Conservation (phyloP, 2,329 filamentous ascomycete species). For the Aspergillus sp. region DNA sequence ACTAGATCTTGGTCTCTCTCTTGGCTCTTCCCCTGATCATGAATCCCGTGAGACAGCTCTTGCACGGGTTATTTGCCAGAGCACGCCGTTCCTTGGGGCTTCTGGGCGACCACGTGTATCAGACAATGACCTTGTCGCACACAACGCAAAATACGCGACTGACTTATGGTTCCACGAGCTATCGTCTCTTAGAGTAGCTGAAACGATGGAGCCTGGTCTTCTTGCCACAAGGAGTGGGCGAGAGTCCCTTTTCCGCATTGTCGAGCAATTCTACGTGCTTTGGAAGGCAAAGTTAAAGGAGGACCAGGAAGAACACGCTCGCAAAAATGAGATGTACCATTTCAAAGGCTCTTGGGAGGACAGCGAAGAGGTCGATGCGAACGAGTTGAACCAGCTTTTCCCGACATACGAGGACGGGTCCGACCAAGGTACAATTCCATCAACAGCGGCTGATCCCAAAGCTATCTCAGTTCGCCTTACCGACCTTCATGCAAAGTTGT, state of each 20-base stretch:
- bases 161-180: slow-evolving; percentile 40
- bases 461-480: slow-evolving; percentile 63
- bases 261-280: slow-evolving; percentile 72
- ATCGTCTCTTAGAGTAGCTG: slow-evolving; percentile 34
- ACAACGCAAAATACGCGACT: slow-evolving; percentile 26
- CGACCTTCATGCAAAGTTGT: slow-evolving; percentile 55
- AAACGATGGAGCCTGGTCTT: slow-evolving; percentile 34
- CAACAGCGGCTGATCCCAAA: slow-evolving; percentile 44
- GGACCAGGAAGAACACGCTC: slow-evolving; percentile 73
- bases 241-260: slow-evolving; percentile 61
- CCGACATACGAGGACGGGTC: slow-evolving; percentile 67
- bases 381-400: slow-evolving; percentile 78
- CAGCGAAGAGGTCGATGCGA: slow-evolving; percentile 70
- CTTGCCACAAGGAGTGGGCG: slow-evolving; percentile 46
- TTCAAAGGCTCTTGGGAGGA: slow-evolving; percentile 78
- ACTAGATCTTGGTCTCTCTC: slow-evolving; percentile 70
- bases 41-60: slow-evolving; percentile 18
- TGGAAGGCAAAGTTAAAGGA: slow-evolving; percentile 77
- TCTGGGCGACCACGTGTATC: slow-evolving; percentile 21
- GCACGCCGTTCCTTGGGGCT: slow-evolving; percentile 42
- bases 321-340: slow-evolving; percentile 74
- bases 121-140: background rate
- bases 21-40: slow-evolving; percentile 45
- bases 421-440: slow-evolving; percentile 34
- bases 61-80: slow-evolving; percentile 32